phyloP scores from a whole-genome alignment of 495 filamentous ascomycete species.

The Lindgomyces ingoldianus region DNA sequence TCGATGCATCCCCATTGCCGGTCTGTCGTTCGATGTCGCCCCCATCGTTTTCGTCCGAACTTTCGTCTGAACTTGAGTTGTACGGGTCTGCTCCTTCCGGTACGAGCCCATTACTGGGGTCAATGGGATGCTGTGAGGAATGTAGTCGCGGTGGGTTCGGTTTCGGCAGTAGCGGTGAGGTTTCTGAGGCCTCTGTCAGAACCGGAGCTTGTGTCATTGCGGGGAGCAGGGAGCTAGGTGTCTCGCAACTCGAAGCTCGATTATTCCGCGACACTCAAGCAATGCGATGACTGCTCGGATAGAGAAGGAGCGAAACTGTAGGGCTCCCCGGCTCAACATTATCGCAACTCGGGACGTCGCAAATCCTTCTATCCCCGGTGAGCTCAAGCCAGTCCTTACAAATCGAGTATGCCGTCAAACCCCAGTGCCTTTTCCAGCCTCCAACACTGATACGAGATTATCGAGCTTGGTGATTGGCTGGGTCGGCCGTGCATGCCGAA shows the following conservation, averaged over 20 bases:
- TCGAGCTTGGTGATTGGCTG: no score
- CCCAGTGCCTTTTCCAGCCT: no score
- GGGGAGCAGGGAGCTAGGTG: not conserved
- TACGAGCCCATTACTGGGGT: constrained; percentile 24
- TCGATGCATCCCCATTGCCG: constrained; percentile 27
- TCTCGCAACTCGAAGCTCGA: not conserved
- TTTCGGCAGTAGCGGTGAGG: constrained; percentile 39
- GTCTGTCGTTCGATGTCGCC: constrained; percentile 38
- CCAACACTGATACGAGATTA: no score
- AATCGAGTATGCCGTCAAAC: no score
- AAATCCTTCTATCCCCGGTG: no score
- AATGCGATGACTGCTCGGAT: not conserved
- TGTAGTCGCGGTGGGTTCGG: not conserved
- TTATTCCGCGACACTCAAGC: not conserved
- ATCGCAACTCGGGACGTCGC: no score
- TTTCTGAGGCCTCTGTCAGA: no score
- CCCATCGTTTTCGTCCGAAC: constrained; percentile 22
- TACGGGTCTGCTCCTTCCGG: constrained; percentile 22
- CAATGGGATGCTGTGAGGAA: constrained; percentile 4
- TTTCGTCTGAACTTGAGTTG: constrained; percentile 3
- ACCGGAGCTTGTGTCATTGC: constrained; percentile 24
- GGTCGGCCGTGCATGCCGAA: no score
- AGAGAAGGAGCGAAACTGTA: not conserved
- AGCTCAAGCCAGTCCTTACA: no score
- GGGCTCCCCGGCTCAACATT: no score